Percentiles rank a stretch among this genome's conserved stretches.
Conservation (phyloP, 306 rosid species). For the Sphenostylis stenocarpa region DNA sequence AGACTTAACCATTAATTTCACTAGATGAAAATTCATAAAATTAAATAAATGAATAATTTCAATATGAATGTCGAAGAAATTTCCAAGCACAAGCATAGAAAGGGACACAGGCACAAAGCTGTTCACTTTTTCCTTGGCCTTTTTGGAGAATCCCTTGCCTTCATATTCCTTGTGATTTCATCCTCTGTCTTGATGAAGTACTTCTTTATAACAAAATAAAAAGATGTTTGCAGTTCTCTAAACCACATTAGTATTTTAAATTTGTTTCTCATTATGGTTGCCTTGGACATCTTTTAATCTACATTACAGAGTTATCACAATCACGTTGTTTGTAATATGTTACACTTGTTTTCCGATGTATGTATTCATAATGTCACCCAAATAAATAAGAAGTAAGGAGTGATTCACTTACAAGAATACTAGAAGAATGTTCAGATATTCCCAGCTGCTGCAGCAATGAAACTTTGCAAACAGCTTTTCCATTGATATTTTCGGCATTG, state of each 20-base stretch:
- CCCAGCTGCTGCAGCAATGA: conserved; percentile 64
- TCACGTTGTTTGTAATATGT: not conserved
- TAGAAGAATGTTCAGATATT: conserved; percentile 53
- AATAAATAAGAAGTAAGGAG: conserved; percentile 20
- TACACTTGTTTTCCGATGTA: too few relatives aligned
- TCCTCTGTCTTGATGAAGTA: not conserved
- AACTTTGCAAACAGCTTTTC: conserved; percentile 71
- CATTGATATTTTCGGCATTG: conserved; percentile 61
- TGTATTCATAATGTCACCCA: not conserved
- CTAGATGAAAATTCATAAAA: not conserved
- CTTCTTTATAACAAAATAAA: not conserved
- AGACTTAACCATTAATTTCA: not conserved
- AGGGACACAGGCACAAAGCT: not conserved
- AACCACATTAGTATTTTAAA: too few relatives aligned
- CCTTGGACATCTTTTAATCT: not conserved
- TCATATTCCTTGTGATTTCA: not conserved
- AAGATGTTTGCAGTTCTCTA: not conserved
- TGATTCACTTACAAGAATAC: conserved; percentile 53
- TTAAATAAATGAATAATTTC: not conserved
- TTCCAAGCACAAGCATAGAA: not conserved
- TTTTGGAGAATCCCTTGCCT: not conserved
- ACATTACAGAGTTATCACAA: not conserved
- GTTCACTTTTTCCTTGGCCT: not conserved
- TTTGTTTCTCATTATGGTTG: not conserved
- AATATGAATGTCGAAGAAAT: not conserved